Base-by-base conservation (phyloP, 75 land plant genomes). In the Ceratopteris richardii region DNA sequence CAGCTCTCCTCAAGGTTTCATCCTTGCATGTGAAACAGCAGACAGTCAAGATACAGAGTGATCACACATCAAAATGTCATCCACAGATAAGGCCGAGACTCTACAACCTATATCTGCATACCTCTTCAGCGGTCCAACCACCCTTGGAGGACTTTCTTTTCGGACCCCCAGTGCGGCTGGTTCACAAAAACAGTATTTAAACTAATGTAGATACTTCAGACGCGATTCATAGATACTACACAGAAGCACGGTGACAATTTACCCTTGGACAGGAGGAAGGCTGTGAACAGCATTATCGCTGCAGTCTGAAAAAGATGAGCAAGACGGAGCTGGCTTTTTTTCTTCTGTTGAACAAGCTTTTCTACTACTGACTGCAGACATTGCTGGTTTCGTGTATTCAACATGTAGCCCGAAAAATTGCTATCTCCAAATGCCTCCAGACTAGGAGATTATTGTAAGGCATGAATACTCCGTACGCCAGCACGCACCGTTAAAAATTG, bases 71-170 rank as follows among this genome's bases (percentile, higher is more conserved):
- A 19, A 43, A 9, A 18, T 20, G 26, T 22, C 22, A 20, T 60
- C 6, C 27, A 39, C 11, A 42, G 7, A 18, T 20, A 21, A 28
- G 12, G 44, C 7, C 18, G 24, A 9, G 42, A n/a, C n/a, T n/a
- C n/a, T n/a, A n/a, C n/a, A n/a, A n/a, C n/a, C 54, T 24, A 33
- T 33, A 9, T 33, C 14, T 17, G 14, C 48, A 41, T 42, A 89
- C 95, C 90, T 90, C 96, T 51, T 85, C 65, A 29, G 82, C 77
- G 24, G 96, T 90, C 96, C 96, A 90, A 48, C 96, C 96, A 52
- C 96, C 96, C 57, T 90, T 90, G 0, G 96, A 85, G 14, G 83
- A 80, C 65, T 90, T 65, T 51, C 96, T 76, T 55, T 84, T 90
- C 12, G 96, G 96, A 0, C 96, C 96, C 69, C 76, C 84, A 11